Conservation (phyloP, 2,329 filamentous ascomycete genomes). For the Hypoxylon sp. region DNA sequence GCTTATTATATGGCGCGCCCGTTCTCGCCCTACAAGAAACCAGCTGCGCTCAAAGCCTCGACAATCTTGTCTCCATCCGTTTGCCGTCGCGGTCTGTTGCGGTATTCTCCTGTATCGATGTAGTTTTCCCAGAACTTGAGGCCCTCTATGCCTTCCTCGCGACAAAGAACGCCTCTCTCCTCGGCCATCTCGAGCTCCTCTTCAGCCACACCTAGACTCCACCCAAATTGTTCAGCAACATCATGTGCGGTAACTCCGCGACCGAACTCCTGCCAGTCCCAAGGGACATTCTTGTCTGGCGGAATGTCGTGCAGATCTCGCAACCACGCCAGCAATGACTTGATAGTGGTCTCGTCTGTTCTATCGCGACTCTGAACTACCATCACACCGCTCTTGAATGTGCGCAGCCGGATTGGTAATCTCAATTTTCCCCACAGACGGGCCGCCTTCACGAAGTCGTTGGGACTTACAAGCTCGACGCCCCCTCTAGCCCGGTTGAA, state of each 20-base stretch:
- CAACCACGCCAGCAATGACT: constrained; percentile 81
- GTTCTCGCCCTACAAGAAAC: constrained; percentile 37
- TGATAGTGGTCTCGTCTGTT: constrained; percentile 90
- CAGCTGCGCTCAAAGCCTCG: constrained; percentile 56
- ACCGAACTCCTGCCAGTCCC: constrained; percentile 84
- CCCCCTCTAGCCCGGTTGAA: constrained; percentile 95
- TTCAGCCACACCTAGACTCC: constrained; percentile 95
- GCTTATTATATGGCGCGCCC: constrained; percentile 3
- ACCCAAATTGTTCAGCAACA: constrained; percentile 88
- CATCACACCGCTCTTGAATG: constrained; percentile 93
- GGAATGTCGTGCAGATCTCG: constrained; percentile 76
- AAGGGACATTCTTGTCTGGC: constrained; percentile 73
- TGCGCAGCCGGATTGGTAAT: constrained; percentile 85
- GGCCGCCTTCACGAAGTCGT: constrained; percentile 92
- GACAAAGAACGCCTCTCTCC: constrained; percentile 86
- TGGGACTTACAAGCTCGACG: constrained; percentile 91
- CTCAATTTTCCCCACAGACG: constrained; percentile 88
- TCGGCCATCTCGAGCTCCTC: constrained; percentile 99
- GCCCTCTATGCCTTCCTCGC: constrained; percentile 92
- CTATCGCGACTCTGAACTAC: constrained; percentile 91
- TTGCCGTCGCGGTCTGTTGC: constrained; percentile 49
- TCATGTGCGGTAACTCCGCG: constrained; percentile 91
- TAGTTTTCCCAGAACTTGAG: constrained; percentile 93
- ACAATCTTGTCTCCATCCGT: constrained; percentile 58
- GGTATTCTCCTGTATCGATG: constrained; percentile 62